Base-by-base conservation (phyloP, 139 green algal genomes). In the Desmodesmus armatus region DNA sequence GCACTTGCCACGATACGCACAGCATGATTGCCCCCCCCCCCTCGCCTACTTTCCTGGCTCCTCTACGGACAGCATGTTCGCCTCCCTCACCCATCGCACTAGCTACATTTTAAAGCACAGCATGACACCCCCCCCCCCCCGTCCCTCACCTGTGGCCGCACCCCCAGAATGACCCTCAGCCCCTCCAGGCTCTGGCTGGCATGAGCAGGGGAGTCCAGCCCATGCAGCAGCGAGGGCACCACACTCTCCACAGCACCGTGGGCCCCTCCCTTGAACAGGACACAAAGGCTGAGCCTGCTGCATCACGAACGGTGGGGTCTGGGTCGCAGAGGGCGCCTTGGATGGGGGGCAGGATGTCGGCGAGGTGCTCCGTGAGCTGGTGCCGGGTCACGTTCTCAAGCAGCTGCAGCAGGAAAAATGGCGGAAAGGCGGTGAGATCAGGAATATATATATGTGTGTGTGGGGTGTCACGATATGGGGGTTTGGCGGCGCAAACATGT, bases 331-430 rank as follows among this genome's bases (percentile, higher is more conserved):
- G 93, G 17, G 95, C 95, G 0, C 74, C 60, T 86, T 97, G 92
- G 65, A 80, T 92, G 7, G 95, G 91, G 19, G 94, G 94, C 66
- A 99, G 91, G 43, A 99, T 91, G 35, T 95, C 90, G 0, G 88
- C 76, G 67, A 99, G 89, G 90, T 98, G 90, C 79, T 97, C 92
- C 9, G 88, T 87, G 55, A 99, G 91, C 92, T 99, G 94, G 51
- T 95, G 84, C 33, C 92, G 88, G 1, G 89, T 92, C 27, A 96
- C 89, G 80, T 94, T 95, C 77, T 96, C 93, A 70, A 99, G 91
- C 53, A 94, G 75, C 83, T 88, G 60, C n/a, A 41, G 55, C 35
- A 47, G 33, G 15, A 70, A 27, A 69, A 23, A 62, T n/a, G 3
- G 15, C n/a, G 33, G n/a, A 27, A 0, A 39, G 71, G 71, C 25